phyloP scores from a whole-genome alignment of 2,329 filamentous ascomycete species.

The Pseudogymnoascus sp. region DNA sequence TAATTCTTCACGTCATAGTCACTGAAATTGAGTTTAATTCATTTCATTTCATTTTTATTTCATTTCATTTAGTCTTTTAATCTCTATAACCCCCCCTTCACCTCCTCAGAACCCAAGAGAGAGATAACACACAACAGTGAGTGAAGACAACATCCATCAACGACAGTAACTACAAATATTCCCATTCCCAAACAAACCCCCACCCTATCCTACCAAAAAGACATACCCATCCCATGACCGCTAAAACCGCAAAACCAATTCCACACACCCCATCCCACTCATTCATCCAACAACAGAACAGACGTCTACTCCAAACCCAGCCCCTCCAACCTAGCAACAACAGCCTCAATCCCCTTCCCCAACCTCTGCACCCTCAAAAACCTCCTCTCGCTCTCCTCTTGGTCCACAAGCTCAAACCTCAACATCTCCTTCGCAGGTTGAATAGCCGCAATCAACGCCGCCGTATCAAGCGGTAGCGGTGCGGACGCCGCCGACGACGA shows the following conservation, averaged over 20 bases:
- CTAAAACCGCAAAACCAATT: constrained; percentile 3
- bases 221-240: background rate
- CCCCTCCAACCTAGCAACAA: constrained; percentile 19
- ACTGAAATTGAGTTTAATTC: too few species aligned
- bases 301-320: background rate
- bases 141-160: background rate
- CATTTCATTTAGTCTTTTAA: too few species aligned
- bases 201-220: background rate
- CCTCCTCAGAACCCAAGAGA: too few species aligned
- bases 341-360: constrained; percentile 20
- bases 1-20: too few species aligned
- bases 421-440: constrained; percentile 55
- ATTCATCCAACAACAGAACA: too few species aligned
- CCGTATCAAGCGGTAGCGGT: constrained; percentile 35
- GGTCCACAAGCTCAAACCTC: constrained; percentile 56
- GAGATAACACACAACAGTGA: background rate
- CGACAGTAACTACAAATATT: background rate
- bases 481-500: constrained; percentile 20
- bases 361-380: constrained; percentile 20
- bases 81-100: too few species aligned
- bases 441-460: constrained; percentile 43
- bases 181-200: too few species aligned
- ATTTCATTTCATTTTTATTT: too few species aligned
- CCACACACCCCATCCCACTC: background rate
- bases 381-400: constrained; percentile 27